phyloP scores from a whole-genome alignment of 805 yeast genomes.

The Hanseniaspora pseudoguilliermondii region DNA sequence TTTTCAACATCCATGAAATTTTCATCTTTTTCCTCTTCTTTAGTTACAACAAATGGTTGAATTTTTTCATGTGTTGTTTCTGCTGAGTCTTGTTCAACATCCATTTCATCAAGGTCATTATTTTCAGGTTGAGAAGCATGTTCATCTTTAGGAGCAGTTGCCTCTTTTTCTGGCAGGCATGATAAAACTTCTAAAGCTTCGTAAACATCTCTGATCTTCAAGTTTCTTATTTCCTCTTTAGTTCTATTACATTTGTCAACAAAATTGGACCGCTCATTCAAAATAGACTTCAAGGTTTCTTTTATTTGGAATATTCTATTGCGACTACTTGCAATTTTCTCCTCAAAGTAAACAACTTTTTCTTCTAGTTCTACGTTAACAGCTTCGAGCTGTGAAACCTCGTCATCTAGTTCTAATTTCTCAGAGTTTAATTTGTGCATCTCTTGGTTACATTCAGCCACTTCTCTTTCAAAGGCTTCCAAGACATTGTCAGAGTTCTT shows the following conservation, averaged over 20 bases:
- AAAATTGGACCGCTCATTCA: background rate
- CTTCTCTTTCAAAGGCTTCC: background rate
- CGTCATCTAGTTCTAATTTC: background rate
- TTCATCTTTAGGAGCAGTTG: background rate
- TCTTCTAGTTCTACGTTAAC: background rate
- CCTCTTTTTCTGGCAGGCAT: background rate
- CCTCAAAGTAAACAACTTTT: background rate
- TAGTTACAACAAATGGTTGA: background rate
- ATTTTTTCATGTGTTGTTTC: background rate
- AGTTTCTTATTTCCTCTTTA: background rate
- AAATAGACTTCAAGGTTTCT: background rate
- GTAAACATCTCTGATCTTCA: conserved; percentile 10
- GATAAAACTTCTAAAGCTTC: background rate
- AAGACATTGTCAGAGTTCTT: conserved; percentile 38
- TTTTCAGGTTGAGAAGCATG: background rate
- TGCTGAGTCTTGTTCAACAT: background rate
- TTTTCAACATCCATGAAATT: conserved; percentile 25
- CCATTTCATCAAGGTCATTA: background rate
- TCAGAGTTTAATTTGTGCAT: conserved; percentile 25
- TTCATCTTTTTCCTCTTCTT: conserved; percentile 3
- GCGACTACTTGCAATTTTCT: background rate
- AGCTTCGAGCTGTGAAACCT: background rate
- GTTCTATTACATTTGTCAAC: background rate
- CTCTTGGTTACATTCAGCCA: background rate
- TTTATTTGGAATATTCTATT: background rate